These are phyloP conservation scores for Nigrograna mackinnonii DNA, from an alignment of 2,329 filamentous ascomycete genomes.

Conservation along the genomic window DNA sequence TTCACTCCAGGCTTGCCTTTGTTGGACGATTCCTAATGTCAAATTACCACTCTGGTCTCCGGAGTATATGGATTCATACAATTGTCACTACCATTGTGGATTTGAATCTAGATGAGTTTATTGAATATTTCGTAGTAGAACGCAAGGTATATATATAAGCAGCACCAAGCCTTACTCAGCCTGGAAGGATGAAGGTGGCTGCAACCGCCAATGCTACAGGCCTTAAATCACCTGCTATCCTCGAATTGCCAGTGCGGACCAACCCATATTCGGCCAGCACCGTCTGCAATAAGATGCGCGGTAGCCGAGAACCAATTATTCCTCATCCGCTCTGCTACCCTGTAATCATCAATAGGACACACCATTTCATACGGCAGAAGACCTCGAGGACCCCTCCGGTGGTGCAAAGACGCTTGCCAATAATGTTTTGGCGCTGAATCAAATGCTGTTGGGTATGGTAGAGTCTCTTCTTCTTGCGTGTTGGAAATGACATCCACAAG, in stretches of 20 bases:
- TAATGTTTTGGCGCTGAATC: constrained; percentile 7
- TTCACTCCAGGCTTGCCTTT: too few species aligned
- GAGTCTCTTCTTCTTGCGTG: neutral
- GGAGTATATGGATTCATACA: too few species aligned
- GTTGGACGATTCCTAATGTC: too few species aligned
- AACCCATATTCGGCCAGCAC: constrained; percentile 4
- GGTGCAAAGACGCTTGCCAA: constrained; percentile 6
- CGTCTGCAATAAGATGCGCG: constrained; percentile 5
- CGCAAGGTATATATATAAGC: too few species aligned
- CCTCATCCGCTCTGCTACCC: constrained; percentile 1
- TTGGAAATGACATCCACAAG: constrained; percentile 5
- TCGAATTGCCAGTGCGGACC: constrained; percentile 5
- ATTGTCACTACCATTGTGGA: too few species aligned
- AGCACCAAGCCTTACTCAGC: too few species aligned
- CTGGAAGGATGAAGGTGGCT: too few species aligned
- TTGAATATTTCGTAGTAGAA: too few species aligned
- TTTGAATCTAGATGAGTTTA: too few species aligned
- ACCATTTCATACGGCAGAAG: constrained; percentile 3
- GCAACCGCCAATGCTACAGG: too few species aligned
- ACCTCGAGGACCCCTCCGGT: constrained; percentile 4
- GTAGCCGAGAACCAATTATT: constrained; percentile 4
- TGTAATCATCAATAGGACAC: constrained; percentile 5
- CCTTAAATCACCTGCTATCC: too few species aligned
- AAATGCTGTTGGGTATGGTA: constrained; percentile 5
- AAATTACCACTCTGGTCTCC: too few species aligned